Conservation (phyloP, 2,329 filamentous ascomycete species). For the Talaromyces sp. region DNA sequence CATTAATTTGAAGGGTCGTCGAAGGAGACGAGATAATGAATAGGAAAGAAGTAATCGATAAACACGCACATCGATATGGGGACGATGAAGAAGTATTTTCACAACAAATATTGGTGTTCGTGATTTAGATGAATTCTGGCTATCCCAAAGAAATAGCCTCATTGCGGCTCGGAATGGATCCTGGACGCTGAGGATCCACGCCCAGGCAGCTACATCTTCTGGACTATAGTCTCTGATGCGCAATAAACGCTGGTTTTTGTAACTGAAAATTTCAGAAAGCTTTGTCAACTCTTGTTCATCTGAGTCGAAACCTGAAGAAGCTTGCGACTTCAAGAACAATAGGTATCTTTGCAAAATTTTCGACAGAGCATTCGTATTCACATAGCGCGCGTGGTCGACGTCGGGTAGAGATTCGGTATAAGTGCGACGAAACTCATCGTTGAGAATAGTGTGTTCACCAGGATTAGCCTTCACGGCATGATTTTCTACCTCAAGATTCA, state of each 20-base stretch:
- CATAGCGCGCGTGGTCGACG: slow-evolving; percentile 5
- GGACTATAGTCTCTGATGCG: slow-evolving; percentile 32
- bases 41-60: slow-evolving; percentile 45
- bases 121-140: slow-evolving; percentile 21
- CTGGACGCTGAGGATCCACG: slow-evolving; percentile 45
- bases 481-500: not conserved
- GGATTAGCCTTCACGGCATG: not conserved
- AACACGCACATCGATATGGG: slow-evolving; percentile 38
- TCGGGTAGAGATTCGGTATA: slow-evolving; percentile 8
- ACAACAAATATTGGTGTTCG: slow-evolving; percentile 47
- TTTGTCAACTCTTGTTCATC: slow-evolving; percentile 28
- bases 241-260: slow-evolving; percentile 29
- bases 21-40: slow-evolving; percentile 34
- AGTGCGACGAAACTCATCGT: not conserved
- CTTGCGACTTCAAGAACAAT: slow-evolving; percentile 20
- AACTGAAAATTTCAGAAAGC: slow-evolving; percentile 30
- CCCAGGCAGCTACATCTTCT: slow-evolving; percentile 45
- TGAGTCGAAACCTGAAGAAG: not conserved
- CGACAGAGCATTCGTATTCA: slow-evolving; percentile 25
- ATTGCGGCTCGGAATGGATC: slow-evolving; percentile 34
- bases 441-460: not conserved
- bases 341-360: slow-evolving; percentile 35
- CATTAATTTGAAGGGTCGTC: slow-evolving; percentile 22
- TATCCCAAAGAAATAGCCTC: slow-evolving; percentile 34
- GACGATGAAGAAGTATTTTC: slow-evolving; percentile 46